Percentiles rank a stretch among this genome's conserved stretches.
Evolutionary conservation across 2,329 filamentous ascomycete genomes (phyloP).

Genomic region (Colletotrichum sp.): DNA sequence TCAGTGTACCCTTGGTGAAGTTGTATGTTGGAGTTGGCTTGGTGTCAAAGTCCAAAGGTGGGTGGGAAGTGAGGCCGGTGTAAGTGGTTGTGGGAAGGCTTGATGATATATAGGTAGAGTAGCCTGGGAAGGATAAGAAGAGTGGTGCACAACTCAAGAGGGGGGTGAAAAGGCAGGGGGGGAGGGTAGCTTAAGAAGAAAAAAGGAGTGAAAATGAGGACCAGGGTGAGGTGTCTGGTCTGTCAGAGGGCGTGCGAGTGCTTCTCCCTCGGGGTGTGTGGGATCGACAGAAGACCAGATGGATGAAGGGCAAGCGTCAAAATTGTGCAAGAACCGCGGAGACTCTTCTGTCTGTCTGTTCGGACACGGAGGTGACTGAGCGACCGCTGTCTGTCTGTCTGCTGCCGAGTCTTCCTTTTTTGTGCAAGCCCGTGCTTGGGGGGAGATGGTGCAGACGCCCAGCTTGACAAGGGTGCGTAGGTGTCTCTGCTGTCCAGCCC

Average conservation of each 20-base stretch:
- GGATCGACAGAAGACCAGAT: not conserved
- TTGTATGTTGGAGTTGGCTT: not conserved
- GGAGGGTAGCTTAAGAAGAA: constrained; percentile 3
- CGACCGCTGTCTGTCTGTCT: constrained; percentile 4
- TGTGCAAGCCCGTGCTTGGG: not conserved
- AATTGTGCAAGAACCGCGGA: not conserved
- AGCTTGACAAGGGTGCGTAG: constrained; percentile 3
- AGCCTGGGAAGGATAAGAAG: not conserved
- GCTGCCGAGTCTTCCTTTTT: not conserved
- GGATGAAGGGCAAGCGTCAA: not conserved
- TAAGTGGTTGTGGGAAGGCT: constrained; percentile 9
- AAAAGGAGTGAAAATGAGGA: constrained; percentile 6
- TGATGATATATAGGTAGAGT: constrained; percentile 20
- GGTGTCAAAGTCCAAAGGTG: not conserved
- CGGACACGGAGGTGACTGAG: not conserved
- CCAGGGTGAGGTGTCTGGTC: not conserved
- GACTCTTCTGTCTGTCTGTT: not conserved
- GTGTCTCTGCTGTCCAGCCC: not conserved
- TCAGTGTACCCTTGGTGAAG: not conserved
- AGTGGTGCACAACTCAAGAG: not conserved
- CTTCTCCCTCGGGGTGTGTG: not conserved
- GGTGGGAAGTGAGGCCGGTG: not conserved
- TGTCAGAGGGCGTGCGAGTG: not conserved
- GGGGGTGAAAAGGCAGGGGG: not conserved
- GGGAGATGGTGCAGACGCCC: not conserved